A percentile compares a stretch with the other conserved stretches of the same genome.
Conservation (phyloP, 768 basidiomycete genomes). For the Pulveroboletus ravenelii region DNA sequence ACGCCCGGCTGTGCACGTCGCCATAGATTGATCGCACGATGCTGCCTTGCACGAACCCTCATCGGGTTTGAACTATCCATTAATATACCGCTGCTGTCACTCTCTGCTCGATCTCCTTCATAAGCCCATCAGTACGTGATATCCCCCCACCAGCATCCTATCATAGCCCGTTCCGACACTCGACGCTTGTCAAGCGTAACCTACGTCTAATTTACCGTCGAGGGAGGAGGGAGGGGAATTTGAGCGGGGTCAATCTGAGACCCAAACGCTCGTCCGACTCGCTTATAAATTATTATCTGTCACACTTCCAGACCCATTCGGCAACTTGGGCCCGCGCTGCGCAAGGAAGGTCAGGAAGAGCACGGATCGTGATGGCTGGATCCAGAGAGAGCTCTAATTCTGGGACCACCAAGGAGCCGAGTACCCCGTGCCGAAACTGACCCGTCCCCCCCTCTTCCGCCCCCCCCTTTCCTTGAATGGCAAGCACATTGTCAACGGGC, state of each 20-base stretch:
- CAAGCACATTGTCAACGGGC: not conserved
- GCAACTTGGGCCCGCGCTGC: slow-evolving; percentile 13
- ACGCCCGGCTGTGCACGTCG: slow-evolving; percentile 28
- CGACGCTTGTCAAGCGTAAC: slow-evolving; percentile 5
- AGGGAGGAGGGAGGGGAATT: not conserved
- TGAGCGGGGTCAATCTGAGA: slow-evolving; percentile 12
- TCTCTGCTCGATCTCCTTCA: slow-evolving; percentile 3
- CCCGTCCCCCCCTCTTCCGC: too few species aligned
- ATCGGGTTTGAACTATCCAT: too few species aligned
- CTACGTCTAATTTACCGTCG: slow-evolving; percentile 13
- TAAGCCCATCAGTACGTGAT: slow-evolving; percentile 13
- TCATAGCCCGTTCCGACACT: slow-evolving; percentile 3
- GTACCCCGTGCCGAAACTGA: slow-evolving; percentile 1
- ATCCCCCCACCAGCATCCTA: too few species aligned
- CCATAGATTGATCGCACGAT: too few species aligned
- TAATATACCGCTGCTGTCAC: not conserved
- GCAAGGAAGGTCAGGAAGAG: too few species aligned
- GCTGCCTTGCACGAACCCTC: too few species aligned
- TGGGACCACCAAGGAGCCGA: slow-evolving; percentile 11
- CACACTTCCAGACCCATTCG: slow-evolving; percentile 14
- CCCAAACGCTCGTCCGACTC: not conserved
- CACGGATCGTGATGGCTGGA: not conserved
- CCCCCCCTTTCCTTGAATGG: not conserved
- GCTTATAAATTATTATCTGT: slow-evolving; percentile 8
- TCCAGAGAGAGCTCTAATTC: slow-evolving; percentile 1